phyloP scores from a whole-genome alignment of 208 protist species.

The Vickermania ingenoplastis region DNA sequence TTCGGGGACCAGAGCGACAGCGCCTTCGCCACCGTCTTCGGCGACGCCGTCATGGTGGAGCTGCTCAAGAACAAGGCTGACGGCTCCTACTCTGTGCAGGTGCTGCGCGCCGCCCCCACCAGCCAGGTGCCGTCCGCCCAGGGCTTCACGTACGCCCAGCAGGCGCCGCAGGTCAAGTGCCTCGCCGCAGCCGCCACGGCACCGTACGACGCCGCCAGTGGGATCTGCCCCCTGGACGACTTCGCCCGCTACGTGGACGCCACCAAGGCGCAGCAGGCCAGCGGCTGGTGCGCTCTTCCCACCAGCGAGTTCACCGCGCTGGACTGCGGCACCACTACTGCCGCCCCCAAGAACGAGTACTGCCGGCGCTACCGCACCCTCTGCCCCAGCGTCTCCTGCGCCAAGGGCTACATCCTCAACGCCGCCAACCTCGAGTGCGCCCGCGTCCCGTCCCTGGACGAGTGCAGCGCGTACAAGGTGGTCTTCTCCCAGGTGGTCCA shows the following conservation, averaged over 20 bases:
- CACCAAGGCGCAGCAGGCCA: conserved; percentile 9
- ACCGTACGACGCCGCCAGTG: conserved; percentile 21
- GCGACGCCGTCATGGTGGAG: conserved; percentile 36
- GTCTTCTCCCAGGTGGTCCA: conserved; percentile 36
- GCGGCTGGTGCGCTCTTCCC: conserved; percentile 12
- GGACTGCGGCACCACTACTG: conserved; percentile 4
- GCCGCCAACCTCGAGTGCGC: conserved; percentile 26
- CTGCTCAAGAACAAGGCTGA: conserved; percentile 42
- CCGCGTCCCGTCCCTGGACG: background rate
- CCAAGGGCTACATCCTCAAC: conserved; percentile 14
- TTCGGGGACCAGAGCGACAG: conserved; percentile 33
- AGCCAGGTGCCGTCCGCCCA: conserved; percentile 14
- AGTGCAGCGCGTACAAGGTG: conserved; percentile 2
- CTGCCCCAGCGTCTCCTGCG: conserved; percentile 27
- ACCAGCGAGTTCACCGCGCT: background rate
- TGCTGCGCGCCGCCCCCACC: conserved; percentile 34
- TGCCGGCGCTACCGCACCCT: conserved; percentile 36
- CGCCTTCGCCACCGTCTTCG: conserved; percentile 36
- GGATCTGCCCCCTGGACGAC: conserved; percentile 20
- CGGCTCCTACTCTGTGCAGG: conserved; percentile 33
- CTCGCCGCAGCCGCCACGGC: conserved; percentile 21
- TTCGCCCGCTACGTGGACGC: conserved; percentile 17
- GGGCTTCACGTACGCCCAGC: conserved; percentile 24
- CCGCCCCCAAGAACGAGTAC: conserved; percentile 5
- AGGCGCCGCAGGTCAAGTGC: conserved; percentile 25